These are phyloP conservation scores for Triticum urartu DNA, from an alignment of 176 grass and related monocot genomes.

Conservation along the genomic window DNA sequence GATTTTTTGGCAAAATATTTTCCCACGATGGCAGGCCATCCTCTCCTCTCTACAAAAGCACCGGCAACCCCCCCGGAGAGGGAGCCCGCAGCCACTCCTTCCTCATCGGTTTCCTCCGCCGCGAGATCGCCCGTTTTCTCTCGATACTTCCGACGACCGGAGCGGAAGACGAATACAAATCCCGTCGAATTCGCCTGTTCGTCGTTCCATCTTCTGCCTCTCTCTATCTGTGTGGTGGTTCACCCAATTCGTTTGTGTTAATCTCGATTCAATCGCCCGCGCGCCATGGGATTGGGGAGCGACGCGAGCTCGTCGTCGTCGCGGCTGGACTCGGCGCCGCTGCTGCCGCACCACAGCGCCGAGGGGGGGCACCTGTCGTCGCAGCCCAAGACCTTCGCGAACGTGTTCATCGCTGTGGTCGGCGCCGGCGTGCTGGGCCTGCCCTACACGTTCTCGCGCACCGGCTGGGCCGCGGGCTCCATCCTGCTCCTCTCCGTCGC, in stretches of 20 bases:
- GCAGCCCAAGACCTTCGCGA: constrained; percentile 93
- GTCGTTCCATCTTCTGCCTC: neutral
- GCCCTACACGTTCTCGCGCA: constrained; percentile 92
- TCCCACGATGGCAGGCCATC: neutral
- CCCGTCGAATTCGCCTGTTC: neutral
- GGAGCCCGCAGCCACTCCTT: neutral
- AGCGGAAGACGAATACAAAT: constrained; percentile 5
- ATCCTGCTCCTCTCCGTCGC: constrained; percentile 64
- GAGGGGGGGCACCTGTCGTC: constrained; percentile 51
- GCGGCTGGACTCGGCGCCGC: constrained; percentile 43
- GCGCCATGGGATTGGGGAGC: constrained; percentile 58
- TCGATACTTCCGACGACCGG: neutral
- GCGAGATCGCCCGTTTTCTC: constrained; percentile 6
- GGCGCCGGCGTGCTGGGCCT: constrained; percentile 92
- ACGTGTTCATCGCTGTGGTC: constrained; percentile 98
- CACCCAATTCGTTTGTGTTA: constrained; percentile 1
- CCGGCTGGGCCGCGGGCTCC: constrained; percentile 73
- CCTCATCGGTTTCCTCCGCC: constrained; percentile 26
- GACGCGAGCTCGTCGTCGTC: constrained; percentile 65
- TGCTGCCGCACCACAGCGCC: constrained; percentile 50
- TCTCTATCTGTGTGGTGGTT: neutral
- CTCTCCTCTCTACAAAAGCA: neutral
- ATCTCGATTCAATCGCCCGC: neutral
- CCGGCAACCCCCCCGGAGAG: neutral
- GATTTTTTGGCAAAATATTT: neutral